Base-by-base conservation (phyloP, 805 yeast genomes). In the Lachancea quebecensis region DNA sequence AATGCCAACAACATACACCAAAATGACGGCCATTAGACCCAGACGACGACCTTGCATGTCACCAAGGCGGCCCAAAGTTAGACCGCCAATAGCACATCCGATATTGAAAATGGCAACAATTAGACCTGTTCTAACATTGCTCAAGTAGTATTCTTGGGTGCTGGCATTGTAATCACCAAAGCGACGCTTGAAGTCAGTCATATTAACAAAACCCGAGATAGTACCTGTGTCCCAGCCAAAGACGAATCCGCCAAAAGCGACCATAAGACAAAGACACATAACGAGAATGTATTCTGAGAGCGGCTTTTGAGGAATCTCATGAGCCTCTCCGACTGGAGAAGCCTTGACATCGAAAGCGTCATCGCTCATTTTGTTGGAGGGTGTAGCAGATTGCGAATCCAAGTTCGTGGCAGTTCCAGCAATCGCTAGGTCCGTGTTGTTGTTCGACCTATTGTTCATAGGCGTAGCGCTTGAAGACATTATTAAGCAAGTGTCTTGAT, bases 161-260 rank as follows among this genome's bases (percentile, higher is more conserved):
- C 37, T 54, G n/a, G 60, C 41, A 47, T 67, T 52, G 2, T 58
- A 17, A 50, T 73, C 70, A 59, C 87, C 89, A 54, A 82, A 83
- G 59, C 86, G 71, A 35, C 57, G 51, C 42, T 65, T 60, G 67
- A 76, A 82, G 58, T 81, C 83, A 15, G 74, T 54, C 58, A 62
- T 62, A 59, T 78, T 75, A 45, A 82, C 82, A 56, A 82, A 79
- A 50, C 87, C 87, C n/a, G 85, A 78, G 59, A 82, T 79, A 51
- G 87, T 81, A 71, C 88, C 88, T 30, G 87, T 82, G 67, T 82
- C 88, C 74, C 82, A 82, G 52, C 88, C 88, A 54, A 79, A 80
- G 39, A 81, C 81, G 31, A 51, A 56, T 17, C 60, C 60, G 45
- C 54, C 54, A 35, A 50, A 50, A 11, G 52, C 52, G 14, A 50